These are phyloP conservation scores for Penicillium sp. DNA, from an alignment of 2,329 filamentous ascomycete species.

Conservation along the genomic window DNA sequence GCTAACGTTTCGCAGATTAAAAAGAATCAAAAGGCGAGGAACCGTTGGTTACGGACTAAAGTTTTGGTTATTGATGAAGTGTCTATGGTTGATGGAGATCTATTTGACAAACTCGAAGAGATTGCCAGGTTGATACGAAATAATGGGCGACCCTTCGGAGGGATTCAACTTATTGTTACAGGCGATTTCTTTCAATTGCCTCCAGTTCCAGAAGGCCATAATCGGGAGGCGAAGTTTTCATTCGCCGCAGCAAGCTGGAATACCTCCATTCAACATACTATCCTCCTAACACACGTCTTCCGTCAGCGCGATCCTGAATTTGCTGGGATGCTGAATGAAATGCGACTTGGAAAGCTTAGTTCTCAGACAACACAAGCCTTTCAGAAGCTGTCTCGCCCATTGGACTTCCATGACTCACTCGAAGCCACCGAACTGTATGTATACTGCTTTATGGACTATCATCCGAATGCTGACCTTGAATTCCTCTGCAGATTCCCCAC, in stretches of 20 bases:
- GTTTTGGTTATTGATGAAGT: conserved; percentile 92
- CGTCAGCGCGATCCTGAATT: conserved; percentile 91
- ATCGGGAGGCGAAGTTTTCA: conserved; percentile 79
- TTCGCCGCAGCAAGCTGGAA: conserved; percentile 93
- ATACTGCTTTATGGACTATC: neutral
- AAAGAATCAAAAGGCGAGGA: conserved; percentile 83
- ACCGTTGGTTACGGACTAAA: conserved; percentile 86
- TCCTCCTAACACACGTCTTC: conserved; percentile 93
- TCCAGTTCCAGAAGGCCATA: conserved; percentile 77
- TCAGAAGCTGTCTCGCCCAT: conserved; percentile 70
- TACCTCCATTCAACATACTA: conserved; percentile 92
- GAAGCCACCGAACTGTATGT: conserved; percentile 81
- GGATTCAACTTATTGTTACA: conserved; percentile 93
- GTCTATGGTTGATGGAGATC: conserved; percentile 96
- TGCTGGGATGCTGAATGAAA: conserved; percentile 95
- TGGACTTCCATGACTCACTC: conserved; percentile 74
- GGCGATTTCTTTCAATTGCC: conserved; percentile 98
- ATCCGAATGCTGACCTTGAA: neutral
- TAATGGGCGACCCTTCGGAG: conserved; percentile 90
- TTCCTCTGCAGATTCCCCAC: conserved; percentile 72
- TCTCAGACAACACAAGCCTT: conserved; percentile 79
- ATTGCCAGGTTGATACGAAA: conserved; percentile 86
- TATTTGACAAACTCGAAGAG: conserved; percentile 94
- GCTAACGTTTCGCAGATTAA: conserved; percentile 61
- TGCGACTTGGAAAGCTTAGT: conserved; percentile 84